Evolutionary conservation across 768 basidiomycete genomes (phyloP).

Genomic region (Dioszegia crocea): DNA sequence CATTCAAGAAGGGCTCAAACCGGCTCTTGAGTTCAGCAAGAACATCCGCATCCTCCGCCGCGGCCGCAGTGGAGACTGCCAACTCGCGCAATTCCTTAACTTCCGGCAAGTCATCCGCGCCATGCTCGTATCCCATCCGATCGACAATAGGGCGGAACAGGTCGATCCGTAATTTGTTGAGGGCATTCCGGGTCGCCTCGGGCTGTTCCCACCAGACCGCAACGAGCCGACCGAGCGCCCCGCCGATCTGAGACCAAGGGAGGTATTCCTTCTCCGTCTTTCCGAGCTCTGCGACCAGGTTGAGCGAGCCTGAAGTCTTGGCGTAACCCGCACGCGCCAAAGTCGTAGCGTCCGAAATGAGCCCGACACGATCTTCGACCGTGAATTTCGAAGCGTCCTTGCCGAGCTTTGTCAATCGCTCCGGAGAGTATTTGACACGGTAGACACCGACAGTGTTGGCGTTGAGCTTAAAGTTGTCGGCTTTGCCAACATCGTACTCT

Average conservation of each 20-base stretch:
- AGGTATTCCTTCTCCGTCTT: conserved; percentile 75
- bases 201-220: conserved; percentile 80
- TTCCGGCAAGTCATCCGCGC: conserved; percentile 63
- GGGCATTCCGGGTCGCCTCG: conserved; percentile 54
- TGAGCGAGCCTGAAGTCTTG: conserved; percentile 70
- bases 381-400: conserved; percentile 76
- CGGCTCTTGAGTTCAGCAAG: conserved; percentile 66
- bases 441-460: conserved; percentile 80
- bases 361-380: conserved; percentile 80
- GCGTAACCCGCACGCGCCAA: conserved; percentile 76
- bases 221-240: conserved; percentile 57
- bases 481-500: conserved; percentile 63
- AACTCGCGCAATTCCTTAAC: conserved; percentile 67
- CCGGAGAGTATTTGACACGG: conserved; percentile 79
- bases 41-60: conserved; percentile 53
- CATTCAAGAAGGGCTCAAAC: conserved; percentile 67
- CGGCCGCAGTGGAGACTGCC: conserved; percentile 55
- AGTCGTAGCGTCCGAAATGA: conserved; percentile 76
- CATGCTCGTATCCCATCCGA: conserved; percentile 72
- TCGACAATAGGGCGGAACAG: conserved; percentile 68
- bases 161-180: conserved; percentile 52
- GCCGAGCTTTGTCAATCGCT: conserved; percentile 72
- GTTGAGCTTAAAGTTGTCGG: conserved; percentile 78
- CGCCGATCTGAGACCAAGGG: conserved; percentile 71
- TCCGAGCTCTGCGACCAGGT: conserved; percentile 62